Conservation (phyloP, 345 rosid species). For the Eucalyptus albens region DNA sequence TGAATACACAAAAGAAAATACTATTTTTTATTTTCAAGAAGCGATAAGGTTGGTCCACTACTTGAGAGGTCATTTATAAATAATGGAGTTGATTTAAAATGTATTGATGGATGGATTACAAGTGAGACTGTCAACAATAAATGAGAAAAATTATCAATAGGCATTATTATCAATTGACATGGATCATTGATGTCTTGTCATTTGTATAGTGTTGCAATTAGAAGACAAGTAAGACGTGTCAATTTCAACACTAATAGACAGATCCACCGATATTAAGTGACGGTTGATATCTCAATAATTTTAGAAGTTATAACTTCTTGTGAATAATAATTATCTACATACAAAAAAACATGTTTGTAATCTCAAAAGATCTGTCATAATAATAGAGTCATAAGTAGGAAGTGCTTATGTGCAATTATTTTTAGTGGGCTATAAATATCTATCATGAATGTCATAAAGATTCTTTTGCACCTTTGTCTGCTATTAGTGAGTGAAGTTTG, state of each 20-base stretch:
- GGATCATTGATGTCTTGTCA: not conserved
- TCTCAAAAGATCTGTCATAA: no score
- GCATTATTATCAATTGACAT: accelerated
- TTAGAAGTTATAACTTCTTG: not conserved
- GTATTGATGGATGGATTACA: not conserved
- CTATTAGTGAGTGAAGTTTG: not conserved
- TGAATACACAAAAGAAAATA: not conserved
- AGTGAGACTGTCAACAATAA: not conserved
- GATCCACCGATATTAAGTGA: not conserved
- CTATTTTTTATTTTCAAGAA: not conserved
- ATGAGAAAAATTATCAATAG: not conserved
- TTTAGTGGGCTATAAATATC: no score
- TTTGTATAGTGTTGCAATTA: not conserved
- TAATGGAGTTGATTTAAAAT: not conserved
- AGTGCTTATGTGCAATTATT: not conserved
- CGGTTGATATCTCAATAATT: not conserved
- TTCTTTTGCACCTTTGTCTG: not conserved
- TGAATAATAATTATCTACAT: not conserved
- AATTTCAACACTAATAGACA: accelerated
- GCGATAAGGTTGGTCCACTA: not conserved
- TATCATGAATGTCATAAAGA: not conserved
- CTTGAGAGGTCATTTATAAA: not conserved
- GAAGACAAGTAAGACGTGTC: not conserved
- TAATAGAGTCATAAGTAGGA: not conserved
- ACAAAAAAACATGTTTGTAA: not conserved